Percentiles rank a stretch among this genome's conserved stretches.
phyloP scores from a whole-genome alignment of 148 eudicot species.

The Chenopodium album region DNA sequence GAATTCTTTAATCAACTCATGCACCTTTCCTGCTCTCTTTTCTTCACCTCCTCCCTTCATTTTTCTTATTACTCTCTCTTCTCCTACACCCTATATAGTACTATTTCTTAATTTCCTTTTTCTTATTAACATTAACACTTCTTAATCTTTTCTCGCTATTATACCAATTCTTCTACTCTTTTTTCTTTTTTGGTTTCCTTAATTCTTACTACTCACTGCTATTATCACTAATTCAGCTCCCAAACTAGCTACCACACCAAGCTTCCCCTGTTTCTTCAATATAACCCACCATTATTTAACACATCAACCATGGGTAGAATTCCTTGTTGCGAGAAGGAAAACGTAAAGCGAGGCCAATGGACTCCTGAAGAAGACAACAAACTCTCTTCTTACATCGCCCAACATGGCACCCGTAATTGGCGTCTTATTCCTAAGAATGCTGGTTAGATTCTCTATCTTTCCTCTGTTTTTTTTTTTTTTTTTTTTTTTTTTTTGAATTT shows the following conservation, averaged over 20 bases:
- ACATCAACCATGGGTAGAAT: constrained; percentile 61
- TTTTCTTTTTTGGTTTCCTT: not conserved
- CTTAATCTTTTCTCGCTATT: not conserved
- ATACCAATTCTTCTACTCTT: not conserved
- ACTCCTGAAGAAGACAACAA: constrained; percentile 97
- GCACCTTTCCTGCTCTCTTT: constrained; percentile 50
- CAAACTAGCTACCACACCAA: not conserved
- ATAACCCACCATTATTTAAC: not conserved
- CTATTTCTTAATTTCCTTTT: constrained; percentile 18
- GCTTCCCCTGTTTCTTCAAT: not conserved
- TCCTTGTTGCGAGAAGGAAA: constrained; percentile 93
- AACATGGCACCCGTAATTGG: constrained; percentile 94
- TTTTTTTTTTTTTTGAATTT: no score
- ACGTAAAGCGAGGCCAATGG: constrained; percentile 97
- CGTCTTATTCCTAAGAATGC: constrained; percentile 94
- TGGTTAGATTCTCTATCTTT: constrained; percentile 33
- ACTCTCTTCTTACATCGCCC: constrained; percentile 90
- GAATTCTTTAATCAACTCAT: constrained; percentile 89
- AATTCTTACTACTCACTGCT: not conserved
- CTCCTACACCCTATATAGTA: not conserved
- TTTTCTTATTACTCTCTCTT: constrained; percentile 7
- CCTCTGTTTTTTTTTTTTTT: not conserved
- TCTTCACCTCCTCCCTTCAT: constrained; percentile 1
- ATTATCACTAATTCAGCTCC: constrained; percentile 13
- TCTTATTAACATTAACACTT: constrained; percentile 6